Base-by-base conservation (phyloP, 352 stramenopile species). In the Phytophthora hibernalis region DNA sequence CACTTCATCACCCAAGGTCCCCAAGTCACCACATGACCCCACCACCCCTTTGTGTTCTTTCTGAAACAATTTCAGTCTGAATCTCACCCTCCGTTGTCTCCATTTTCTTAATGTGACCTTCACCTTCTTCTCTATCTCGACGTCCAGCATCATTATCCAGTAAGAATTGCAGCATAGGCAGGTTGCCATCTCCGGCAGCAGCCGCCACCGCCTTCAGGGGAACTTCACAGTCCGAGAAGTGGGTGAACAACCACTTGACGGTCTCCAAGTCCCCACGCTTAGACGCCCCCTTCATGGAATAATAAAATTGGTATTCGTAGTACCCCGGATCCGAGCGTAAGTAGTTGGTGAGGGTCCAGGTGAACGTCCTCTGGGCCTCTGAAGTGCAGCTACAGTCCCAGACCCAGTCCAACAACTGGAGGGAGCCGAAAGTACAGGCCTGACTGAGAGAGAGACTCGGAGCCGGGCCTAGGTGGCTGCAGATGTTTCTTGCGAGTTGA, bases 331-430 rank as follows among this genome's bases (percentile, higher is more conserved):
- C 38, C 1, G 48, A 58, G n/a, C 38, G 58, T 10, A 65, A 12
- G 44, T 37, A 65, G 33, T 65, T 59, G 48, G 15, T 9, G 37
- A 53, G 58, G 4, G 26, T 37, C 48, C 58, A 66, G 18, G 6
- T 52, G 7, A 35, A 24, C 28, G 37, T n/a, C 24, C 47, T 22
- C 22, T 50, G 6, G 22, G 37, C 31, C 15, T 21, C n/a, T 18
- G 55, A 48, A n/a, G 44, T 38, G 33, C 55, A 49, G 22, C 55
- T 55, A 4, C 10, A 57, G 56, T 31, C 20, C 57, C 57, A 59
- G 37, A 66, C 53, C 38, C 49, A 52, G 20, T 59, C 48, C 15
- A 66, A 28, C 8, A 66, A 42, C n/a, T 40, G 33, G 26, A 30
- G 48, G 35, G 38, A 65, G 26, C 47, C 35, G 10, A 51, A 57